Conservation (phyloP, 352 stramenopile genomes). For the Globisporangium paroecandrum region DNA sequence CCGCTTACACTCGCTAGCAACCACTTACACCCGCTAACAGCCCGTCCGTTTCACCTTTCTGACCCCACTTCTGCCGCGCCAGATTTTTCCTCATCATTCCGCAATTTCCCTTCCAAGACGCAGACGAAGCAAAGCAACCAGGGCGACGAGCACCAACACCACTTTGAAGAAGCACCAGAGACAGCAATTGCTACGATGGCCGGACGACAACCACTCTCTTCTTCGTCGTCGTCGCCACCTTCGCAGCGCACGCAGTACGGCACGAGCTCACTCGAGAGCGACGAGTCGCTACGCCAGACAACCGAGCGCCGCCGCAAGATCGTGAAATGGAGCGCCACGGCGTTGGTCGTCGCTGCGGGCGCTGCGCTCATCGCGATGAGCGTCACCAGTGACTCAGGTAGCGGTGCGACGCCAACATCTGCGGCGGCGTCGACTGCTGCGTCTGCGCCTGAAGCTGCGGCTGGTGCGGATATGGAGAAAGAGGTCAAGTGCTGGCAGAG, state of each 20-base stretch:
- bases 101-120: neutral
- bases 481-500: constrained; percentile 63
- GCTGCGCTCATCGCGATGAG: constrained; percentile 26
- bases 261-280: constrained; percentile 26
- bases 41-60: neutral
- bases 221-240: neutral
- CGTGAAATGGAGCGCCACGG: constrained; percentile 27
- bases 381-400: constrained; percentile 7
- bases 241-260: constrained; percentile 21
- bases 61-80: no score
- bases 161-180: neutral
- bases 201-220: neutral
- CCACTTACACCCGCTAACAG: neutral
- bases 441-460: neutral
- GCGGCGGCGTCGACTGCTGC: neutral
- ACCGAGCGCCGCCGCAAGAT: constrained; percentile 24
- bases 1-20: neutral
- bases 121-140: neutral
- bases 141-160: no score
- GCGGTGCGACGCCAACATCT: neutral
- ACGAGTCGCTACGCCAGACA: constrained; percentile 14
- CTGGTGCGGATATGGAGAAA: neutral
- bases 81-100: neutral
- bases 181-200: neutral
- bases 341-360: constrained; percentile 24